Evolutionary conservation across 2,329 filamentous ascomycete species (phyloP).

Genomic region (Talaromyces funiculosus): DNA sequence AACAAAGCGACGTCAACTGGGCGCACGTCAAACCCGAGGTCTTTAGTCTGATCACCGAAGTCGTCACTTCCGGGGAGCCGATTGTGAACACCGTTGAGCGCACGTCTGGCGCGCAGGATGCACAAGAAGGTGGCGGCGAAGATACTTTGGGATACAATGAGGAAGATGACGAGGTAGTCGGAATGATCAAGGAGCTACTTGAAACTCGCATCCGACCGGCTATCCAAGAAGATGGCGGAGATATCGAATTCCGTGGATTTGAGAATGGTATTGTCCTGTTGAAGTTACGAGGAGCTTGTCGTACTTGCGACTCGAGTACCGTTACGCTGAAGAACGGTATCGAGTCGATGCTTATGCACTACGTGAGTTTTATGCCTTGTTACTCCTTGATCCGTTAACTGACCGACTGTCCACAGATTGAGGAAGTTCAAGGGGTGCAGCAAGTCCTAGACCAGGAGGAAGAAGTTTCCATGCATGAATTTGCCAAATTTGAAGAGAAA

Average conservation of each 20-base stretch:
- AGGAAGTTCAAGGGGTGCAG: conserved; percentile 88
- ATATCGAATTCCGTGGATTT: conserved; percentile 93
- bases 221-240: conserved; percentile 95
- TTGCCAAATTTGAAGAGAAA: conserved; percentile 92
- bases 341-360: conserved; percentile 97
- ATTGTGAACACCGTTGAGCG: conserved; percentile 69
- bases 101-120: conserved; percentile 44
- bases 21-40: conserved; percentile 92
- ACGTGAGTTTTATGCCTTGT: conserved; percentile 53
- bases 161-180: conserved; percentile 86
- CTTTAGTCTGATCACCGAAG: conserved; percentile 90
- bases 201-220: conserved; percentile 92
- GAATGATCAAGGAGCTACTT: conserved; percentile 97
- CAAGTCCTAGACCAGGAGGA: conserved; percentile 91
- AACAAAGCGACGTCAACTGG: conserved; percentile 83
- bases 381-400: not conserved
- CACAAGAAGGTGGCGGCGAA: conserved; percentile 47
- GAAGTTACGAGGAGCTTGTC: conserved; percentile 86
- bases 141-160: conserved; percentile 80
- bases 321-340: conserved; percentile 97
- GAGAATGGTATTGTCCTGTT: conserved; percentile 75
- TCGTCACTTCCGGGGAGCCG: conserved; percentile 73
- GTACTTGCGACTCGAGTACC: conserved; percentile 94
- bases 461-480: conserved; percentile 78
- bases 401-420: conserved; percentile 58